Base-by-base conservation (phyloP, 2,329 filamentous ascomycete species). In the Penicillium vulpinum region DNA sequence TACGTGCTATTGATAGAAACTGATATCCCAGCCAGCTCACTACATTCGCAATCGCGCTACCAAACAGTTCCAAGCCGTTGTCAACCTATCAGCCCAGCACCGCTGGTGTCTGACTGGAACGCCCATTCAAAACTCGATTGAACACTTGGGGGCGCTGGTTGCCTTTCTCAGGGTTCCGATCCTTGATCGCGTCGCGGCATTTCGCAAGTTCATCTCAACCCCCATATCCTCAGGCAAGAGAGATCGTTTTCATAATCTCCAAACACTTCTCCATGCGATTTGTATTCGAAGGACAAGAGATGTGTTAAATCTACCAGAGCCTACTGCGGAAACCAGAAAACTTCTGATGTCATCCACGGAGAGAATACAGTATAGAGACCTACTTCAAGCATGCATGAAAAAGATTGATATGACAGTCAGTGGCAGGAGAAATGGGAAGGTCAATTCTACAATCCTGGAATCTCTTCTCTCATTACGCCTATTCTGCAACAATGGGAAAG, bases 31-130 rank as follows among this genome's bases (percentile, higher is more conserved):
- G 31, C 13, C 50, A 81, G 82, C 81, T 1, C 80, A 84, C 54
- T 73, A 74, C 2, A 83, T 85, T 24, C 78, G 81, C n/a, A 78
- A 77, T 2, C 73, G 73, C 18, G 69, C 76, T 5, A 83, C 80
- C 1, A 73, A 70, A 0, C 73, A 81, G 10, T 74, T 80, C 57
- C 73, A 71, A 1, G 74, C 79, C 0, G 78, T 79, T 4, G 62
- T 67, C 22, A 69, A 74, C 0, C 69, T 85, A 0, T 54, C 64
- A 1, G 77, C 81, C 0, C 69, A 72, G 2, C 77, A 74, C 0
- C 73, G 82, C 9, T 85, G 82, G 82, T 83, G 80, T 58, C 70
- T 83, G 0, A 80, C 80, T 0, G 81, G 81, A 0, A 84, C 81
- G 0, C 82, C 82, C 0, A 79, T 85, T 24, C 82, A 85, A 56